Conservation (phyloP, 2,329 filamentous ascomycete species). For the Sporothrix sp. region DNA sequence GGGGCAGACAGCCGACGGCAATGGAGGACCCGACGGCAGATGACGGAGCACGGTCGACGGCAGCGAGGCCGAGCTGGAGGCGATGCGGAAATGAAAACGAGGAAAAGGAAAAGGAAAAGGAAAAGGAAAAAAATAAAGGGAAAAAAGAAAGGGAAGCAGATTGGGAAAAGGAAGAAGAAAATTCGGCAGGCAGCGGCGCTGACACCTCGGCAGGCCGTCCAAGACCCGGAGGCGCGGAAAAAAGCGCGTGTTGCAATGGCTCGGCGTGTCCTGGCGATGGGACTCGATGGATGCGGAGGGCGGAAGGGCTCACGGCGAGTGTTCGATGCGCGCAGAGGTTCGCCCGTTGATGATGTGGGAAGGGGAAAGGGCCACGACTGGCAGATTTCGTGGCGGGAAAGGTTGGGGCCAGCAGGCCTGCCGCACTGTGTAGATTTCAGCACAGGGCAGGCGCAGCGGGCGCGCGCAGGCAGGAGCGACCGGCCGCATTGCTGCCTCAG, state of each 20-base stretch:
- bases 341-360: conserved; percentile 34
- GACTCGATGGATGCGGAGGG: conserved; percentile 48
- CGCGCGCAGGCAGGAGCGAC: neutral
- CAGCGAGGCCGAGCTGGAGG: neutral
- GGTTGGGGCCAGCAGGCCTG: conserved; percentile 30
- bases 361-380: conserved; percentile 41
- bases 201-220: conserved; percentile 27
- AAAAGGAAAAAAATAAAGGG: conserved; percentile 2
- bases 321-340: conserved; percentile 50
- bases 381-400: conserved; percentile 40
- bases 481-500: conserved; percentile 11
- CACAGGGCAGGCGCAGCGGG: neutral
- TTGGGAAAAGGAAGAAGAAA: conserved; percentile 5
- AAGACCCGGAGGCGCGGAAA: conserved; percentile 36
- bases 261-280: conserved; percentile 43
- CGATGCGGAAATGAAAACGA: neutral
- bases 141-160: neutral
- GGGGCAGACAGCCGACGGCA: neutral
- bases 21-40: no score
- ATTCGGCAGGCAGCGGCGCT: conserved; percentile 26
- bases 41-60: no score
- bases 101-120: neutral
- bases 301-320: conserved; percentile 52
- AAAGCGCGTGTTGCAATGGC: conserved; percentile 45
- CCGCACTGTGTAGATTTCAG: conserved; percentile 16